These are phyloP conservation scores for Diplodia mutila DNA, from an alignment of 2,329 filamentous ascomycete species.

Conservation along the genomic window DNA sequence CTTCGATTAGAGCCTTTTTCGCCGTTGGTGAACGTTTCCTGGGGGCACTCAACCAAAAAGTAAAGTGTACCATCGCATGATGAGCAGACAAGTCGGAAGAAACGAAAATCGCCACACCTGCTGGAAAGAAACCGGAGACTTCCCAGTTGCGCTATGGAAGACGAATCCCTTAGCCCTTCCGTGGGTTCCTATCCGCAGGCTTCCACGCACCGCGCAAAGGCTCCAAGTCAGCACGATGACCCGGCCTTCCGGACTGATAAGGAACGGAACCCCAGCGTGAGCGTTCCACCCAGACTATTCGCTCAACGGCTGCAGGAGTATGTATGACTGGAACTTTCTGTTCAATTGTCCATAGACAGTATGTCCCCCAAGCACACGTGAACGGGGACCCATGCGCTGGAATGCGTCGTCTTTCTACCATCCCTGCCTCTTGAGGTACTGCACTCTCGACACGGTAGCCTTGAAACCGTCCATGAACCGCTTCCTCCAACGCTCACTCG, in stretches of 20 bases:
- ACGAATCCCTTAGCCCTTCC: background rate
- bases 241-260: too few species aligned
- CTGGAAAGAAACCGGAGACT: background rate
- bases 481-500: slow-evolving; percentile 68
- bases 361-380: background rate
- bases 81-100: background rate
- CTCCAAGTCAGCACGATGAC: background rate
- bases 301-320: background rate
- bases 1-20: background rate
- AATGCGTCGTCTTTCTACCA: slow-evolving; percentile 58
- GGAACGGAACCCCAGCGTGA: background rate
- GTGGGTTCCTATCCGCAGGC: background rate
- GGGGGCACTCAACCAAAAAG: background rate
- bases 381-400: background rate
- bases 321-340: too few species aligned
- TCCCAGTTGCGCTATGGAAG: background rate
- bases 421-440: slow-evolving; percentile 74
- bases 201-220: background rate
- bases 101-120: background rate
- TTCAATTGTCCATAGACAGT: too few species aligned
- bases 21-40: background rate
- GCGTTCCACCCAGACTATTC: background rate
- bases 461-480: slow-evolving; percentile 72
- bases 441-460: slow-evolving; percentile 65
- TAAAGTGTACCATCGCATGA: background rate